phyloP scores from a whole-genome alignment of 768 basidiomycete species.

The Trametes maxima region DNA sequence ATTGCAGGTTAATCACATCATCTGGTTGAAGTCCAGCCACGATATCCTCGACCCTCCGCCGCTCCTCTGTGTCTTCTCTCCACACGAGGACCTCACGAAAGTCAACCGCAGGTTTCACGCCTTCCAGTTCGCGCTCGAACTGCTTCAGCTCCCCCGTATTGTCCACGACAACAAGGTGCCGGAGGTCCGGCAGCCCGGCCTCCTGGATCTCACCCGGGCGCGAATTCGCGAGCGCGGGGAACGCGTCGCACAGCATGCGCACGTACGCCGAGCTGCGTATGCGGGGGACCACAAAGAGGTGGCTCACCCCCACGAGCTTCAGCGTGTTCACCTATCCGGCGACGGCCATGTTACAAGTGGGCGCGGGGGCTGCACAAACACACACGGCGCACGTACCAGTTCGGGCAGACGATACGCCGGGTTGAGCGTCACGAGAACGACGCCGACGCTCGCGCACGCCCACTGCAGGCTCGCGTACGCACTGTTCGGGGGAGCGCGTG shows the following conservation, averaged over 20 bases:
- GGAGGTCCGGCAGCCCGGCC: constrained; percentile 59
- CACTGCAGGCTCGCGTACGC: constrained; percentile 82
- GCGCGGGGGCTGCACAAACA: background rate
- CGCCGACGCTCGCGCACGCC: constrained; percentile 87
- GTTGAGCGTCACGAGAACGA: constrained; percentile 80
- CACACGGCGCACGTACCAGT: constrained; percentile 53
- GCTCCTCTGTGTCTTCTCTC: constrained; percentile 54
- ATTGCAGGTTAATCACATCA: constrained; percentile 82
- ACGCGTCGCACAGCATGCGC: constrained; percentile 55
- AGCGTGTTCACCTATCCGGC: constrained; percentile 56
- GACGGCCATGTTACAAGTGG: background rate
- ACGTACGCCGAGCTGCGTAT: constrained; percentile 69
- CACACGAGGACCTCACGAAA: constrained; percentile 76
- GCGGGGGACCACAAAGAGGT: constrained; percentile 72
- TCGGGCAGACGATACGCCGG: constrained; percentile 77
- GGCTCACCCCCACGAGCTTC: constrained; percentile 63
- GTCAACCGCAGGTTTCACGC: constrained; percentile 57
- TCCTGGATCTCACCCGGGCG: constrained; percentile 59
- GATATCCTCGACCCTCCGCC: constrained; percentile 45
- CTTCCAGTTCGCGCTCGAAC: constrained; percentile 42
- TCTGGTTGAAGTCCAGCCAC: constrained; percentile 49
- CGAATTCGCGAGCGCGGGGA: constrained; percentile 55
- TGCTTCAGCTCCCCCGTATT: constrained; percentile 46
- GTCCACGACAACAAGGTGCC: constrained; percentile 67
- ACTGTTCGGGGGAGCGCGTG: constrained; percentile 39